These are phyloP conservation scores for Sporothrix pseudoabietina DNA, from an alignment of 2,329 filamentous ascomycete species.

Conservation along the genomic window DNA sequence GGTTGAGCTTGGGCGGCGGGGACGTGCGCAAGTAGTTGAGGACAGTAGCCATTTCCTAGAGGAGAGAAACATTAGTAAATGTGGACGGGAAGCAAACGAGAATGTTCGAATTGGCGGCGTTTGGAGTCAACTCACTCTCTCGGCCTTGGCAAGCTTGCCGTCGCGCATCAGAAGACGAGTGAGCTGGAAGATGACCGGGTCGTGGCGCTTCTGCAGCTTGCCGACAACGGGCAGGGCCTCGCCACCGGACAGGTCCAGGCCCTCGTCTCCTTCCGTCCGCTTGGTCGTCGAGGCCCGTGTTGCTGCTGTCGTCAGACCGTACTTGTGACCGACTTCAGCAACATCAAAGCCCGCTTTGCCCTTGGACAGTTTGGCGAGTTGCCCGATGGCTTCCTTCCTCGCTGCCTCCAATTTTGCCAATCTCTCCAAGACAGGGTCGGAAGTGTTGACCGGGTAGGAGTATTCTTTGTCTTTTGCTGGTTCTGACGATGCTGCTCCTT, in stretches of 20 bases:
- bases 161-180: conserved; percentile 89
- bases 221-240: conserved; percentile 62
- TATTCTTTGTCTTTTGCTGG: not conserved
- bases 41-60: conserved; percentile 79
- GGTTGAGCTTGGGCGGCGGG: conserved; percentile 74
- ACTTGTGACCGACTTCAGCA: conserved; percentile 67
- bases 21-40: conserved; percentile 83
- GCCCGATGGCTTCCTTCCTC: conserved; percentile 48
- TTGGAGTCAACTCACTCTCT: conserved; percentile 64
- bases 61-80: not conserved
- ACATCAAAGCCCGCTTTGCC: conserved; percentile 42
- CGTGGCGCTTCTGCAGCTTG: conserved; percentile 79
- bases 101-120: not conserved
- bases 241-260: not conserved
- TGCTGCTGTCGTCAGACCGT: conserved; percentile 62
- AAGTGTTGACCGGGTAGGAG: not conserved
- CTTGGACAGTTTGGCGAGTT: conserved; percentile 42
- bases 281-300: conserved; percentile 18
- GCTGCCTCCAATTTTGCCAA: conserved; percentile 41
- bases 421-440: not conserved
- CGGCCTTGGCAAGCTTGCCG: conserved; percentile 87
- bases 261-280: not conserved
- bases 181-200: conserved; percentile 81
- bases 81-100: not conserved
- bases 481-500: not conserved